These are phyloP conservation scores for Eragrostis nindensis DNA, from an alignment of 176 grass and related monocot genomes.

Conservation along the genomic window DNA sequence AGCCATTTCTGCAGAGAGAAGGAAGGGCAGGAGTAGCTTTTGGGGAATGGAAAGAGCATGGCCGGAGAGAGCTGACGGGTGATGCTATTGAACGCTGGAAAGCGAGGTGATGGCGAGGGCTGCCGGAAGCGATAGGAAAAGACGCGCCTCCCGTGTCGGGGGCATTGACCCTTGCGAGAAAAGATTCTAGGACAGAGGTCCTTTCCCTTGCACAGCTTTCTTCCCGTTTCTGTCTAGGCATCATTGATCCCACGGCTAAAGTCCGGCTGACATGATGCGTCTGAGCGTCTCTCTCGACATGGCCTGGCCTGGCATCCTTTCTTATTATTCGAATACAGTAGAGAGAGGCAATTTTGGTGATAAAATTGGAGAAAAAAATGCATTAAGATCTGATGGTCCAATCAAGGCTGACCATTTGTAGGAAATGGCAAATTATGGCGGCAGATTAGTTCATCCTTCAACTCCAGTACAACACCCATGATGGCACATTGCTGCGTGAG, in stretches of 20 bases:
- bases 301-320: not conserved
- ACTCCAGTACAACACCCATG: not conserved
- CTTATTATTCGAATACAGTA: not conserved
- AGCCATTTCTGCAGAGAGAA: not conserved
- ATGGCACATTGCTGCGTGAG: not conserved
- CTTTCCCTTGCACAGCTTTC: not conserved
- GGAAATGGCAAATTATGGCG: not conserved
- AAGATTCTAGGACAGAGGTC: constrained; percentile 23
- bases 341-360: too few relatives aligned
- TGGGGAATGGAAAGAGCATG: constrained; percentile 1
- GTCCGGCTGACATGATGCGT: not conserved
- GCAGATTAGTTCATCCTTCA: not conserved
- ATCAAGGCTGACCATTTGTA: not conserved
- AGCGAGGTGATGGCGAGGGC: constrained; percentile 18
- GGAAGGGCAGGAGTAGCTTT: not conserved
- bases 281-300: not conserved
- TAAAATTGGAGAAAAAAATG: not conserved
- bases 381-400: not conserved
- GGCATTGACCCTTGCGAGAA: constrained; percentile 30
- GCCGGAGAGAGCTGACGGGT: not conserved
- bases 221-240: constrained; percentile 17
- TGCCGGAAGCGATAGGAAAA: constrained; percentile 26
- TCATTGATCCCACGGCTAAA: constrained; percentile 34
- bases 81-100: constrained; percentile 22
- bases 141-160: constrained; percentile 9